Conservation (phyloP, 768 basidiomycete genomes). For the Cystofilobasidium ferigula region DNA sequence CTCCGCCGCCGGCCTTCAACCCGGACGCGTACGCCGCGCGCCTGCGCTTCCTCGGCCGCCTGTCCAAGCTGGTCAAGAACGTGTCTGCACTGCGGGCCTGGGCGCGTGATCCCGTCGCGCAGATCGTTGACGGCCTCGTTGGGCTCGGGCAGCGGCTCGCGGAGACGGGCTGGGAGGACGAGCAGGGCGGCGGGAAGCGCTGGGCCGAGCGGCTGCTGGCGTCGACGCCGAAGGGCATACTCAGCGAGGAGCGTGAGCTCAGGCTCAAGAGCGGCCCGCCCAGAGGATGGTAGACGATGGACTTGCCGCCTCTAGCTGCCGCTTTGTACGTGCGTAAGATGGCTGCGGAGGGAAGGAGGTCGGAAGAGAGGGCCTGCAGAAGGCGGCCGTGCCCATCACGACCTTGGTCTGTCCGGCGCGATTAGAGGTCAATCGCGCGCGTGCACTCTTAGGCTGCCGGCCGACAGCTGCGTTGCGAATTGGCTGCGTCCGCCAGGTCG, state of each 20-base stretch:
- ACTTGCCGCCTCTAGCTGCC: neutral
- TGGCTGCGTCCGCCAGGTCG: no score
- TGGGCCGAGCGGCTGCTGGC: slow-evolving; percentile 49
- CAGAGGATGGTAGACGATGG: slow-evolving; percentile 12
- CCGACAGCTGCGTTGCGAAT: no score
- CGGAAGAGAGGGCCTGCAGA: no score
- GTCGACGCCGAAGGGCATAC: slow-evolving; percentile 9
- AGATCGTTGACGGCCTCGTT: slow-evolving; percentile 50
- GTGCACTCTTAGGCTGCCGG: no score
- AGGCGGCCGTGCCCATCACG: no score
- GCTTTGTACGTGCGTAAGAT: no score
- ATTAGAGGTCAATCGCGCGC: no score
- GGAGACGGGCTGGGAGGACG: slow-evolving; percentile 68
- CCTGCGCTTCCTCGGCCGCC: slow-evolving; percentile 54
- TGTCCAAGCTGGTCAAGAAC: slow-evolving; percentile 62
- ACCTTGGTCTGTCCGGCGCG: no score
- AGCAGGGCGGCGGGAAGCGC: slow-evolving; percentile 52
- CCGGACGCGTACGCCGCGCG: slow-evolving; percentile 65
- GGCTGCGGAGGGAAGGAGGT: no score
- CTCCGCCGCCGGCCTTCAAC: slow-evolving; percentile 50
- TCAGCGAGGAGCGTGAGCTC: slow-evolving; percentile 17
- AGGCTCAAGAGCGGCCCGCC: slow-evolving; percentile 25
- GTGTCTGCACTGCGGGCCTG: slow-evolving; percentile 67
- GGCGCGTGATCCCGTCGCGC: slow-evolving; percentile 50
- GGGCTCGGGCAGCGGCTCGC: slow-evolving; percentile 57